Base-by-base conservation (phyloP, 345 rosid genomes). In the Firmiana major region DNA sequence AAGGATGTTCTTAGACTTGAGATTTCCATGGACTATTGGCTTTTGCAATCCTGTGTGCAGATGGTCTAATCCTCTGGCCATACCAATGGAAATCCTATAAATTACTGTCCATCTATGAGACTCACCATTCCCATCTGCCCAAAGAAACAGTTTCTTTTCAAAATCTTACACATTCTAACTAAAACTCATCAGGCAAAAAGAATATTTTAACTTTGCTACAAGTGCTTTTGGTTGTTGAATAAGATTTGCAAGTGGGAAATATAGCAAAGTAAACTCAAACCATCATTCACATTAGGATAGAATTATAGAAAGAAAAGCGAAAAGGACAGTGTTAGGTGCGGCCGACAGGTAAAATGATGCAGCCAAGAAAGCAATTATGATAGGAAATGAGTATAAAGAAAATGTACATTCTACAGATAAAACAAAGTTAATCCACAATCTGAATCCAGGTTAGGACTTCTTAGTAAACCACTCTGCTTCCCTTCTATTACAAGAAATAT, bases 1-100 rank as follows among this genome's bases (percentile, higher is more conserved):
- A 34, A 92, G 81, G 73, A 94, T 80, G 79, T 94, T 94, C 81
- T 93, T 92, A 2, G 97, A 88, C 86, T 93, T 92, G 8, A 94
- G 81, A 81, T 94, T 92, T 55, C 97, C 98, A 48, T 94, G 97
- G 79, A 89, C 78, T 9, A 93, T 5, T 2, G 93, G 91, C 75
- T 79, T 90, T 59, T 80, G 87, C 42, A 88, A 81, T 75, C 89
- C 91, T 34, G 87, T 86, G 63, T 93, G 97, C 24, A 94, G 97
- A 85, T 93, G 84, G 76, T 90, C 89, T 78, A 94, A 75, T 53
- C 92, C 98, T 84, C 66, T 86, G 64, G 95, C 86, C 81, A 93
- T 84, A 54, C 90, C 94, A 42, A 79, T 66, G 6, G 93, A 86
- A 72, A 93, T 90, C 58, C 79, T 81, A 49, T 82, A 71, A 53